Base-by-base conservation (phyloP, 1,284 basidiomycete species). In the Tremellales sp. region DNA sequence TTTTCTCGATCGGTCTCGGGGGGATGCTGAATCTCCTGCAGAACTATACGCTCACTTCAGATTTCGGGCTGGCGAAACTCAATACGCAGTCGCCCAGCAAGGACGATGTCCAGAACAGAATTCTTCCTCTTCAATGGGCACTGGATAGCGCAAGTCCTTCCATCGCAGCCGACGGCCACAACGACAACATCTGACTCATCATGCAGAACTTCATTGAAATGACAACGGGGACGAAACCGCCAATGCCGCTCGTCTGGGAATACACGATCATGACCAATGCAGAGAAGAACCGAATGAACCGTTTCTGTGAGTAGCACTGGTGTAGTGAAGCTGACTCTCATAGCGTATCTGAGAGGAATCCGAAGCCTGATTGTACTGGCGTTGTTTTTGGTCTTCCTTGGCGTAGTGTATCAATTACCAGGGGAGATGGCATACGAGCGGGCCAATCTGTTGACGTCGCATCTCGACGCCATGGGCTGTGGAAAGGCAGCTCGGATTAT, bases 111-210 rank as follows among this genome's bases (percentile, higher is more conserved):
- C 85, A 87, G 65, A 71, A 73, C 44, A 74, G 83, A 41, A 74
- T 85, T 24, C 63, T 88, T 16, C 86, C 86, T 1, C 62, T 88
- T 13, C 86, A 89, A 57, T 84, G 85, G 78, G 84, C 85, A 4
- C 73, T 89, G 27, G 86, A 88, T 57, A 75, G 79, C 60, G 84
- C 82, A 51, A 42, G 73, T 65, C 13, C 32, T 31, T 5, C n/a
- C 10, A 27, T n/a, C 44, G 14, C 38, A 27, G 1, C 38, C 13
- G 47, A 22, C 12, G 10, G 4, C 29, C 28, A 19, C 28, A 42
- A 5, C 2, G 5, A 22, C 14, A 40, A 32, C 21, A 25, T 9
- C 13, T 14, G 47, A 28, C 60, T 48, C 10, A 43, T 16, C 44
- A 34, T 3, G 26, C 41, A 84, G 81, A 81, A 83, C 6, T 79